Evolutionary conservation across 129 eudicot species (phyloP), one percentile per base, ranked within the genome.

Genomic region (Flaveria bidentis): DNA sequence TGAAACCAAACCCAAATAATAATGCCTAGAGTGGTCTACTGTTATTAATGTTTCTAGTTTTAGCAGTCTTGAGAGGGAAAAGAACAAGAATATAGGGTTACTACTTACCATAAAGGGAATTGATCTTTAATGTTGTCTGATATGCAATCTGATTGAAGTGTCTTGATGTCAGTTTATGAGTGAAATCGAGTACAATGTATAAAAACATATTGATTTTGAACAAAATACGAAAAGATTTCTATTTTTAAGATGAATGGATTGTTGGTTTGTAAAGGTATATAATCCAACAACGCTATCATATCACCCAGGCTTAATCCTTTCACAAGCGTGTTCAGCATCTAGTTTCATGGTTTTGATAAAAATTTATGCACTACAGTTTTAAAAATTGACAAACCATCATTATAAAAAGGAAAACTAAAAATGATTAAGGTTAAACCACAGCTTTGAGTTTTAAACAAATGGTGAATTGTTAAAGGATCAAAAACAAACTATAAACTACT

Each of bases 1-100:
- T 30, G 44, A 71, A 33, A 70, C 67, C 74, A 82, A 83, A 68
- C 73, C 66, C 79, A 67, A 75, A 87, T 20, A 89, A 75, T 89
- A 69, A 69, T 30, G 25, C 7, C 51, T 23, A 49, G 56, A 7
- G 20, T 13, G 44, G 18, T 58, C 53, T 15, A 15, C 71, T 20
- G 2, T 62, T 39, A 14, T 58, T 55, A 23, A 5, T 44, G 30
- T 76, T 67, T 22, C 18, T 45, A 16, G 14, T 60, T 78, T 71
- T 45, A 20, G 69, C 62, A 12, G 60, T 39, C 41, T 16, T 53
- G 52, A 28, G 53, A 63, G 78, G 67, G 16, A 28, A 57, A 45
- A 46, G 16, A 16, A 74, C 70, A 33, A 8, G 17, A 42, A 58
- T 72, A 72, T 51, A 72, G 83, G 23, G 60, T 41, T 72, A 17